Base-by-base conservation (phyloP, 352 stramenopile species). In the Phytophthora sp. region DNA sequence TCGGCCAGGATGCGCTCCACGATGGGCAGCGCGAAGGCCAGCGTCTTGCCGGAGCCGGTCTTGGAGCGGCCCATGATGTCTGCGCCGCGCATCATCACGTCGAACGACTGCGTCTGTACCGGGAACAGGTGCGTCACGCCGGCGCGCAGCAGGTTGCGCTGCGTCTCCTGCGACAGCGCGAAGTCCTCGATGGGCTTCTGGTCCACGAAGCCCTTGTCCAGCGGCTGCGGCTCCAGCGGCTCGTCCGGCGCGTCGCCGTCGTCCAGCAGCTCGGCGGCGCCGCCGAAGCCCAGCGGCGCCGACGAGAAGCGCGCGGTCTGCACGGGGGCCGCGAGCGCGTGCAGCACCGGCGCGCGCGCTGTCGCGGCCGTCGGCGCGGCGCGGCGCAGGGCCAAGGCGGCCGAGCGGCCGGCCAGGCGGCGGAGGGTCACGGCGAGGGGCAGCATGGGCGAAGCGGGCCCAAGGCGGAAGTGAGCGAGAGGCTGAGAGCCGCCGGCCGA, bases 61-160 rank as follows among this genome's bases (percentile, higher is more conserved):
- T 89, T 91, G 38, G 84, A 89, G 62, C 88, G 85, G 28, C 88
- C 88, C 45, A 94, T 81, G 63, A 96, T 91, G 66, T 96, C 87
- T 0, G 84, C 41, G 43, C 82, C 82, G 26, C 81, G 68, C 79
- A 93, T 93, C 79, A 94, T 91, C 21, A 88, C 69, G 12, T 84
- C 64, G 53, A 92, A 95, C 58, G 87, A 95, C 61, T 92, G 79
- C 32, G 82, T 82, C 68, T 94, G 86, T 31, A 94, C 86, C 0
- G 86, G 86, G 67, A 94, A 94, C 21, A 94, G 66, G 69, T 94
- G 82, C 69, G 86, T 92, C 60, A 94, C 88, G 44, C 86, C 86
- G 1, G 38, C 80, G 18, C 56, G 59, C 30, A 76, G 71, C 50
- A 94, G 68, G 66, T 94, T 92, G 13, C 67, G 55, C 37, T 84